Conservation (phyloP, 2,329 filamentous ascomycete genomes). For the Fusarium gaditjirri region DNA sequence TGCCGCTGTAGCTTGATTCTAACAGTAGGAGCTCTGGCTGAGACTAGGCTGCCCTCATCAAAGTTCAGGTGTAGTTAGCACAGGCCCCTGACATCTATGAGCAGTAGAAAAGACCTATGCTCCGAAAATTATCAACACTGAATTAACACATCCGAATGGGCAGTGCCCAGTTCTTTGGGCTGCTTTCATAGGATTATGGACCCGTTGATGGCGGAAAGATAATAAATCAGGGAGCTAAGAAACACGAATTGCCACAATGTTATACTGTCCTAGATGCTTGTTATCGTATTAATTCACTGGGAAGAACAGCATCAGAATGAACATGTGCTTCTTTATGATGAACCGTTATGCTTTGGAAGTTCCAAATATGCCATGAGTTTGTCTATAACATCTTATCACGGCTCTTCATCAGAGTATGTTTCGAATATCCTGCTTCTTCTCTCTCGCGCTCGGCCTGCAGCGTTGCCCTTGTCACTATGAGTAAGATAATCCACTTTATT, state of each 20-base stretch:
- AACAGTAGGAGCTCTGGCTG: neutral
- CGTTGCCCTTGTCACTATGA: neutral
- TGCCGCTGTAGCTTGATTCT: neutral
- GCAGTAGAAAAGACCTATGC: neutral
- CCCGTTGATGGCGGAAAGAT: too few species aligned
- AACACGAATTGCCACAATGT: too few species aligned
- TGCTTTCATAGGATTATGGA: too few species aligned
- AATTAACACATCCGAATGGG: neutral
- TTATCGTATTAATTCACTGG: too few species aligned
- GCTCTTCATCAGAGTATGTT: neutral
- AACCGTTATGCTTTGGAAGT: too few species aligned
- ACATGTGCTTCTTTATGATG: neutral
- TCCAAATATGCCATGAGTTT: neutral
- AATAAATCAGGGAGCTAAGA: too few species aligned
- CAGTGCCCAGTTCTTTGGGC: too few species aligned
- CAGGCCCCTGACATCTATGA: neutral
- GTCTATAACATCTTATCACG: neutral
- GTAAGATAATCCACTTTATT: neutral
- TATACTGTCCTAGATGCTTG: too few species aligned
- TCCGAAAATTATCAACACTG: neutral
- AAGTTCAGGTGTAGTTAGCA: neutral
- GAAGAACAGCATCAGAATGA: too few species aligned
- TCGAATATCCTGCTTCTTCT: neutral
- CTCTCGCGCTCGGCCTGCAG: neutral
- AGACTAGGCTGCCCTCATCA: neutral